Base-by-base conservation (phyloP, 352 stramenopile species). In the Phytophthora fragariae region DNA sequence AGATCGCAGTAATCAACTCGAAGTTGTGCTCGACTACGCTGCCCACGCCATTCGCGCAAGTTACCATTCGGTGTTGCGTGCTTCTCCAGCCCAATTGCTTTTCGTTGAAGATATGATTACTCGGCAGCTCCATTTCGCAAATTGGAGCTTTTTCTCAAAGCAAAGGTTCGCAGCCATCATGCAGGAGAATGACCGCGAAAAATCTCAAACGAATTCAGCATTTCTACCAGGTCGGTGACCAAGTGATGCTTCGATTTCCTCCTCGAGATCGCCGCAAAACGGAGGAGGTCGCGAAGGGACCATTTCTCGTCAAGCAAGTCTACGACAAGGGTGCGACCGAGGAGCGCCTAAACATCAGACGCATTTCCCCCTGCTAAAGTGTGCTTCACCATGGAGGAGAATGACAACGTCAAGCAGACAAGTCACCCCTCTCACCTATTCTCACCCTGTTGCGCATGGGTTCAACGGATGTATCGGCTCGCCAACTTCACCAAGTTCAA, bases 101-200 rank as follows among this genome's bases (percentile, higher is more conserved):
- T 76, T 72, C n/a, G 57, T 52, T 0, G 35, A 76, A 39, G 57
- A 72, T 8, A 56, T 72, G 50, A 67, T 76, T 3, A 44, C 49
- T 1, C 37, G 69, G 3, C 12, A 72, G 6, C 12, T 72, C 3
- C 52, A 57, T 12, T 55, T 62, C 4, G 57, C 69, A 0, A 68
- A 72, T 33, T 65, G 69, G 54, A 72, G 14, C 39, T 72, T 60
- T 19, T 9, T 72, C 11, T 65, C 62, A 2, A 68, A 72, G 31
- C 29, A 62, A 6, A 11, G 57, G 4, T 72, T 72, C 29, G 17
- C 44, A 0, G 49, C 57, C 1, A 75, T 68, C 1, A 35, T 75
- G 12, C 44, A 57, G 11, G 62, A 75, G 24, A 76, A 72, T 27
- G 62, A 72, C 2, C 50, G 50, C 8, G 19, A 31, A 76, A n/a